phyloP scores from a whole-genome alignment of 306 rosid species.

The Biancaea sappan region DNA sequence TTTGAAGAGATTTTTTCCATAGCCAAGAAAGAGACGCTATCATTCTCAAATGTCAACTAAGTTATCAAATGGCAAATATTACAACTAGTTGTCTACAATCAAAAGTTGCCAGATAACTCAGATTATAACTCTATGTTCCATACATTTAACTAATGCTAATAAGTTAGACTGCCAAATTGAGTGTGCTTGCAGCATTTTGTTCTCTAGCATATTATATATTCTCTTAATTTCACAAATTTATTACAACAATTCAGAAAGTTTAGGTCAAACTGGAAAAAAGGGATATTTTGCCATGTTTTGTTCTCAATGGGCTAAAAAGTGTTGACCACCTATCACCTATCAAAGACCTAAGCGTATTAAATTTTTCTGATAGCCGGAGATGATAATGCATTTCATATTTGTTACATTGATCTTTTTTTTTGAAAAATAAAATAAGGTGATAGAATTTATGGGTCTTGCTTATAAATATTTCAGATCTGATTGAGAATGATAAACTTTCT shows the following conservation, averaged over 20 bases:
- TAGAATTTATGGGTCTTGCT: constrained; percentile 7
- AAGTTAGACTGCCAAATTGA: background rate
- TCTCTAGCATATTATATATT: background rate
- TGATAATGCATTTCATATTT: constrained; percentile 15
- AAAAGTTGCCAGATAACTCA: constrained; percentile 6
- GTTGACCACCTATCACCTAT: background rate
- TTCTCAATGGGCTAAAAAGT: background rate
- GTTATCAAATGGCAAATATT: background rate
- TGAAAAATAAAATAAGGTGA: background rate
- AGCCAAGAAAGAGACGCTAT: background rate
- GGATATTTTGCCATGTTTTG: background rate
- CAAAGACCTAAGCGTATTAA: background rate
- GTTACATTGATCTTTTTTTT: constrained; percentile 11
- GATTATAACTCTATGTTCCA: constrained; percentile 1
- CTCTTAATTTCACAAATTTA: constrained; percentile 6
- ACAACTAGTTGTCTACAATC: background rate
- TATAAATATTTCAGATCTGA: background rate
- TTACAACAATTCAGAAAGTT: background rate
- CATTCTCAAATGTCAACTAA: constrained; percentile 13
- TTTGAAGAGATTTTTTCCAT: background rate
- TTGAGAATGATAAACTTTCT: constrained; percentile 24
- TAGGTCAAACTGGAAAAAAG: background rate
- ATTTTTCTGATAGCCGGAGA: constrained; percentile 9
- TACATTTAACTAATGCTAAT: background rate
- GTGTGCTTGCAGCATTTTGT: background rate